Conservation (phyloP, 2,329 filamentous ascomycete genomes). For the Ascochyta viciae-villosae region DNA sequence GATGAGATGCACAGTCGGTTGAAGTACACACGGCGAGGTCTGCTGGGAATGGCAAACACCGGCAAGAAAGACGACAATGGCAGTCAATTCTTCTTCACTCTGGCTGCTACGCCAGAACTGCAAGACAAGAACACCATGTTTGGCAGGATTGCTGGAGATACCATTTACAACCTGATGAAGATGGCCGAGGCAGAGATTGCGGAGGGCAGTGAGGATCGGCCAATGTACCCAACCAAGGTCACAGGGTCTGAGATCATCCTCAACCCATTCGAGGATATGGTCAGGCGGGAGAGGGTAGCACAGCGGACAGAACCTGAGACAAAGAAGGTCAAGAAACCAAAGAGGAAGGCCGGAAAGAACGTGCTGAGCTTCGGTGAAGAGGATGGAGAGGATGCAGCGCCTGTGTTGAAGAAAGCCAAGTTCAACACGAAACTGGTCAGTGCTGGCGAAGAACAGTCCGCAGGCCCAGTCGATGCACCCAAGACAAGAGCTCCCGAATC, state of each 20-base stretch:
- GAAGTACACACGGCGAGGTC: slow-evolving; percentile 88
- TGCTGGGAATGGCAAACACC: slow-evolving; percentile 96
- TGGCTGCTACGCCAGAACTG: slow-evolving; percentile 82
- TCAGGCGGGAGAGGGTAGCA: slow-evolving; percentile 68
- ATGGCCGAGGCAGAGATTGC: slow-evolving; percentile 88
- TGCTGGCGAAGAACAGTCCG: slow-evolving; percentile 47
- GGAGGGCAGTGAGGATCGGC: slow-evolving; percentile 77
- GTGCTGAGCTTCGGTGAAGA: slow-evolving; percentile 79
- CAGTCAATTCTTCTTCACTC: slow-evolving; percentile 96
- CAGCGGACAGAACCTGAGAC: slow-evolving; percentile 55
- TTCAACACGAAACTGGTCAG: slow-evolving; percentile 78
- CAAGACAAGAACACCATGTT: slow-evolving; percentile 93
- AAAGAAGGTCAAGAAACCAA: slow-evolving; percentile 60
- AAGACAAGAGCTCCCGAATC: slow-evolving; percentile 29
- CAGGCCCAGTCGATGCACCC: slow-evolving; percentile 47
- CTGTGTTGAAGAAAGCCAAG: slow-evolving; percentile 76
- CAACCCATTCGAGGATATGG: slow-evolving; percentile 84
- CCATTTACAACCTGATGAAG: slow-evolving; percentile 93
- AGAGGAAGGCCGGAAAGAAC: slow-evolving; percentile 77
- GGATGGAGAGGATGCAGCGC: slow-evolving; percentile 63
- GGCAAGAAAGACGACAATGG: slow-evolving; percentile 80
- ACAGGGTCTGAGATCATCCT: slow-evolving; percentile 76
- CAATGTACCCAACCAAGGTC: slow-evolving; percentile 84
- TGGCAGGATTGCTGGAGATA: slow-evolving; percentile 88
- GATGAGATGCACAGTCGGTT: slow-evolving; percentile 93